phyloP scores from a whole-genome alignment of 768 basidiomycete species.

The Botryobasidium botryosum region DNA sequence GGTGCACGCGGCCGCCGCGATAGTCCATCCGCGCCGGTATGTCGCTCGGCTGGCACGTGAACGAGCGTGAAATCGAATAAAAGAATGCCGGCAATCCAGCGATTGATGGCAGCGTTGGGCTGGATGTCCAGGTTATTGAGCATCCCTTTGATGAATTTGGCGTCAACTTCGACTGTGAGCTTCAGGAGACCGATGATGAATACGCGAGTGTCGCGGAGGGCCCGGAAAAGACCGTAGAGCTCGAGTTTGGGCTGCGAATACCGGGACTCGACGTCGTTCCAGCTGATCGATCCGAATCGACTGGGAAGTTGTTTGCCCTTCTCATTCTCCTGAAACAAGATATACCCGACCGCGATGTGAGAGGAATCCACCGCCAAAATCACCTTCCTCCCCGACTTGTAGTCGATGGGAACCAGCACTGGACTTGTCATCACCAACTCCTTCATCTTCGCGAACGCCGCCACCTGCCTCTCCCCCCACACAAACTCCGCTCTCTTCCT shows the following conservation, averaged over 20 bases:
- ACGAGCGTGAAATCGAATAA: slow-evolving; percentile 23
- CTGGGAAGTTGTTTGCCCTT: slow-evolving; percentile 15
- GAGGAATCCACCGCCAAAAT: not conserved
- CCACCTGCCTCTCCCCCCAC: too few relatives aligned
- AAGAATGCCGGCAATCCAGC: slow-evolving; percentile 27
- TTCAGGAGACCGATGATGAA: slow-evolving; percentile 16
- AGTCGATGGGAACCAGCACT: too few relatives aligned
- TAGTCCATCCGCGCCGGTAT: slow-evolving; percentile 25
- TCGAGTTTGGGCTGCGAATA: slow-evolving; percentile 28
- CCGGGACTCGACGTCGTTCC: slow-evolving; percentile 21
- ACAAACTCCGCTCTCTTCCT: slow-evolving; percentile 18
- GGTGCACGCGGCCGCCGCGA: slow-evolving; percentile 16
- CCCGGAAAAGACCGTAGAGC: slow-evolving; percentile 23
- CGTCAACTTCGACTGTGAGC: slow-evolving; percentile 15
- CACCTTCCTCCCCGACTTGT: too few relatives aligned
- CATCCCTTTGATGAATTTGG: slow-evolving; percentile 28
- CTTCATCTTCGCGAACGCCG: too few relatives aligned
- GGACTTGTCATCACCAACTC: too few relatives aligned
- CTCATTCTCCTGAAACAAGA: slow-evolving; percentile 2
- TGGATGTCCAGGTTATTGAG: slow-evolving; percentile 23
- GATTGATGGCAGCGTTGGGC: slow-evolving; percentile 24
- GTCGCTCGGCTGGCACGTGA: slow-evolving; percentile 23
- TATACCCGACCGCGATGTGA: not conserved
- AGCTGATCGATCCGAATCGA: slow-evolving; percentile 24
- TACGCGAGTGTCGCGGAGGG: slow-evolving; percentile 19